A percentile compares a stretch with the other conserved stretches of the same genome.
phyloP scores from a whole-genome alignment of 768 basidiomycete species.

The Suillus spraguei region DNA sequence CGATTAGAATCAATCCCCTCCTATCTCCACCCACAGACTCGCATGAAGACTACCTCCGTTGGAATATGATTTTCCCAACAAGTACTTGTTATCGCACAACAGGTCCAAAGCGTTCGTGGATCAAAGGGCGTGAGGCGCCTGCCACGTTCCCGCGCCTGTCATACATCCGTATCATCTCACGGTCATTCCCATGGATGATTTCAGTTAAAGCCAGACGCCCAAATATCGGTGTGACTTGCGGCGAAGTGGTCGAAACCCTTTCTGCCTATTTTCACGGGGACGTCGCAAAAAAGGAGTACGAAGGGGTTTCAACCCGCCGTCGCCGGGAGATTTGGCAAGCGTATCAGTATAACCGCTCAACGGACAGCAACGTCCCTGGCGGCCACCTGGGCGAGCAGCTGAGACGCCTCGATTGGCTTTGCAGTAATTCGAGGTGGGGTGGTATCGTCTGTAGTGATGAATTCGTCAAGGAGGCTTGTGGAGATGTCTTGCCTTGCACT shows the following conservation, averaged over 20 bases:
- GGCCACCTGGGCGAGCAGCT: constrained; percentile 65
- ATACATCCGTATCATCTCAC: constrained; percentile 54
- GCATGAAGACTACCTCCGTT: constrained; percentile 56
- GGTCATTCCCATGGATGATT: constrained; percentile 58
- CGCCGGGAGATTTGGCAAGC: constrained; percentile 49
- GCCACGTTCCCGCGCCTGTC: constrained; percentile 66
- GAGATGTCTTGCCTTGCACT: constrained; percentile 56
- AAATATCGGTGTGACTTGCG: constrained; percentile 64
- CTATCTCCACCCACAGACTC: constrained; percentile 48
- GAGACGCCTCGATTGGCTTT: constrained; percentile 68
- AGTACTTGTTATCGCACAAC: constrained; percentile 61
- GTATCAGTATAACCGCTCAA: constrained; percentile 69
- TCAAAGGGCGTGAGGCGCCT: constrained; percentile 61
- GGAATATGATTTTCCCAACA: constrained; percentile 75
- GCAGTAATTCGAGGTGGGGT: constrained; percentile 59
- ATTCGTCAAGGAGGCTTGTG: constrained; percentile 45
- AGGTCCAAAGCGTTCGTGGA: constrained; percentile 69
- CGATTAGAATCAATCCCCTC: constrained; percentile 61
- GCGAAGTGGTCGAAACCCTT: constrained; percentile 62
- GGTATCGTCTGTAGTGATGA: constrained; percentile 54
- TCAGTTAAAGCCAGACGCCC: constrained; percentile 45
- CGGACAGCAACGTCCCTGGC: constrained; percentile 65
- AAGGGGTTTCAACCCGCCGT: constrained; percentile 36
- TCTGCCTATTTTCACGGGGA: constrained; percentile 51
- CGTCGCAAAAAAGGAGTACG: constrained; percentile 55